Evolutionary conservation across 768 basidiomycete species (phyloP).

Genomic region (Mycena sanguinolenta): DNA sequence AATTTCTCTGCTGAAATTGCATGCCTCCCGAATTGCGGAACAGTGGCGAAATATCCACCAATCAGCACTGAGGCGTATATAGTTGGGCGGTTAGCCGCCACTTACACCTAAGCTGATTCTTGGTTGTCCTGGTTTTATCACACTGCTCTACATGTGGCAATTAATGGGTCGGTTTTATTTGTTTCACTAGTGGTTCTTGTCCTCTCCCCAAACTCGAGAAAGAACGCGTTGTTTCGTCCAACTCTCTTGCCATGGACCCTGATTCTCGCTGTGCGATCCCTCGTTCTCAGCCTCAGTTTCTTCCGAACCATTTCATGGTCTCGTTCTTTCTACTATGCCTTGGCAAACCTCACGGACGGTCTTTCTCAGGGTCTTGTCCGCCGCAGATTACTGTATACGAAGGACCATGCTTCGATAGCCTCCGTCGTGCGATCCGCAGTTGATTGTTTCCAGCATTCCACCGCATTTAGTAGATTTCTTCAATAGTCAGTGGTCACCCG

Average conservation of each 20-base stretch:
- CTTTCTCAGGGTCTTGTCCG: slow-evolving; percentile 45
- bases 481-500: too few relatives aligned
- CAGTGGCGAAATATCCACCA: slow-evolving; percentile 72
- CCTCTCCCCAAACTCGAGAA: slow-evolving; percentile 53
- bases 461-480: too few relatives aligned
- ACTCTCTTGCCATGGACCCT: slow-evolving; percentile 27
- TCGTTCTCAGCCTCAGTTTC: slow-evolving; percentile 34
- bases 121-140: too few relatives aligned
- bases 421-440: slow-evolving; percentile 39
- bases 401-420: slow-evolving; percentile 50
- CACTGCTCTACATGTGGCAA: too few relatives aligned
- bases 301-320: slow-evolving; percentile 15
- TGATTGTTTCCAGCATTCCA: slow-evolving; percentile 41
- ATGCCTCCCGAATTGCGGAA: slow-evolving; percentile 78
- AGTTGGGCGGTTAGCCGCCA: slow-evolving; percentile 74
- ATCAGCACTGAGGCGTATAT: slow-evolving; percentile 85
- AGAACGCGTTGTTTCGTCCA: slow-evolving; percentile 43
- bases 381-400: slow-evolving; percentile 38
- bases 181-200: slow-evolving; percentile 44
- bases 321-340: slow-evolving; percentile 20
- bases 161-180: background rate
- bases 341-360: slow-evolving; percentile 48
- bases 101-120: slow-evolving; percentile 56
- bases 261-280: slow-evolving; percentile 34
- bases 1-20: slow-evolving; percentile 76